Evolutionary conservation across 2,329 filamentous ascomycete genomes (phyloP).

Genomic region (Aureobasidium zeae): DNA sequence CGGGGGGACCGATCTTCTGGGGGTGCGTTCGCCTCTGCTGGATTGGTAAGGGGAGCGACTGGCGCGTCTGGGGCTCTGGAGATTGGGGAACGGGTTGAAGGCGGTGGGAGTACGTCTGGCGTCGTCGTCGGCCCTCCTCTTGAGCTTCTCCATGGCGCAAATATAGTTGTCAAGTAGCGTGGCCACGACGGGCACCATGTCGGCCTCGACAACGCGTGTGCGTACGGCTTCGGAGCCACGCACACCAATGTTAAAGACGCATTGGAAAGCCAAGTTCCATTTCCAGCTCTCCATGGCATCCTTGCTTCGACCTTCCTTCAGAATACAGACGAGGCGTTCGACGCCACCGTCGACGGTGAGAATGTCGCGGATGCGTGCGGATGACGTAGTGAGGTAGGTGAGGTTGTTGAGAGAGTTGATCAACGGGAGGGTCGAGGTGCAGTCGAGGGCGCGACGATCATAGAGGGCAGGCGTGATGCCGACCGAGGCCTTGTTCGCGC

Average conservation of each 20-base stretch:
- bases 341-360: conserved; percentile 97
- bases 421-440: conserved; percentile 90
- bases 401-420: conserved; percentile 99
- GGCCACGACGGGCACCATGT: conserved; percentile 98
- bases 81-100: conserved; percentile 5
- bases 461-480: conserved; percentile 98
- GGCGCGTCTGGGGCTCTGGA: conserved; percentile 2
- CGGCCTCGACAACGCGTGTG: conserved; percentile 91
- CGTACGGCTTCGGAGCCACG: conserved; percentile 88
- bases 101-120: conserved; percentile 5
- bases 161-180: conserved; percentile 98
- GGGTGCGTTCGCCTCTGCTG: conserved; percentile 34
- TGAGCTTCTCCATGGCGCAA: conserved; percentile 85
- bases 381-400: conserved; percentile 95
- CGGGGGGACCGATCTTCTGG: conserved; percentile 63
- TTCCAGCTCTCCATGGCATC: conserved; percentile 99
- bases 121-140: conserved; percentile 45
- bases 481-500: conserved; percentile 98
- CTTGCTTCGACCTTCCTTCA: conserved; percentile 93
- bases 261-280: conserved; percentile 98
- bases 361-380: conserved; percentile 92
- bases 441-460: conserved; percentile 92
- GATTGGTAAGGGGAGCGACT: conserved; percentile 6
- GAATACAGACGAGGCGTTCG: conserved; percentile 89
- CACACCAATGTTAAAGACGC: conserved; percentile 97